Base-by-base conservation (phyloP, 2,329 filamentous ascomycete genomes). In the Colletotrichum acutatum region DNA sequence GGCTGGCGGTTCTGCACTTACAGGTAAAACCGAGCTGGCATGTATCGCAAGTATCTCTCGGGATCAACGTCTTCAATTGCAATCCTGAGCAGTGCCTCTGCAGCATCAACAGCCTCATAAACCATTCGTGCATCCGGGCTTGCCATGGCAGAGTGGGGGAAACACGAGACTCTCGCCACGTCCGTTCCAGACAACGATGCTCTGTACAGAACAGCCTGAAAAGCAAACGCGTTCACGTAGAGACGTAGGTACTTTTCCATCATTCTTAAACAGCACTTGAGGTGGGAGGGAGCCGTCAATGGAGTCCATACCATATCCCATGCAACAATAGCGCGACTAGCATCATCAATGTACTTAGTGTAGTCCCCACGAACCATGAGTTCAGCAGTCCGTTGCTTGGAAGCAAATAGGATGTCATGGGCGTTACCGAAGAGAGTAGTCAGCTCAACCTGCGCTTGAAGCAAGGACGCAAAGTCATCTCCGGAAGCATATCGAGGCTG, bases 171-270 rank as follows among this genome's bases (percentile, higher is more conserved):
- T 82, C 78, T 75, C 82, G 79, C 54, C 11, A 67, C 75, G 16
- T 59, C 78, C 75, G 76, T 84, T 77, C 42, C 78, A 76, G 76
- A 82, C 80, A 61, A 72, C 77, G 79, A 74, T 82, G 81, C 65
- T 80, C 88, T 77, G 86, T 88, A 75, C 81, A 89, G 58, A 89
- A 91, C 92, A 3, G 92, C 92, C 78, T 94, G 92, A 74, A 94
- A 94, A 1, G 92, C 92, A 94, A 94, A 42, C 0, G 92, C 92
- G 70, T 93, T 94, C 56, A 92, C 93, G 78, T 94, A 94, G 0
- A 94, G 85, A 8, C 92, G 87, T 1, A 94, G 82, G 77, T 93
- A 94, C 76, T 94, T 91, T 77, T 93, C 94, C 1, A 91, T 92
- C 77, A 94, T 86, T 22, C 93, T 85, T 2, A 94, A 81, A 5